Evolutionary conservation across 352 stramenopile genomes (phyloP).

Genomic region (Phytophthora hibernalis): DNA sequence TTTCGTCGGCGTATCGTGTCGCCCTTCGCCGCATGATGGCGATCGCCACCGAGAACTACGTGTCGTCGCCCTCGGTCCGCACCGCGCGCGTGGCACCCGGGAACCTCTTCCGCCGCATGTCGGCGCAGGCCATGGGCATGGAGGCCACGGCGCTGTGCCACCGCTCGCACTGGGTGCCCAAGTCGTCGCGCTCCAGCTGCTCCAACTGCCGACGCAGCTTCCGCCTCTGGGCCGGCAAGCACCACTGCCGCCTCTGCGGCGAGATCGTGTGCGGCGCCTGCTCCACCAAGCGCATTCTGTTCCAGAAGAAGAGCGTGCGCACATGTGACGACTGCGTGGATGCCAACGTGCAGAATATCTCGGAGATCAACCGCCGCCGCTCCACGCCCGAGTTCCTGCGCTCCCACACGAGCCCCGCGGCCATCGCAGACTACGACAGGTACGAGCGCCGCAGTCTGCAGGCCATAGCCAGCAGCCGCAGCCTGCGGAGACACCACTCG

Average conservation of each 20-base stretch:
- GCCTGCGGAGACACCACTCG: constrained; percentile 19
- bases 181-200: constrained; percentile 67
- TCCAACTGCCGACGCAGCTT: constrained; percentile 73
- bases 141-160: constrained; percentile 73
- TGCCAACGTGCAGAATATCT: constrained; percentile 60
- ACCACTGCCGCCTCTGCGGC: constrained; percentile 82
- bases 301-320: constrained; percentile 77
- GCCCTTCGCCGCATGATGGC: constrained; percentile 21
- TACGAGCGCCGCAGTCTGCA: constrained; percentile 39
- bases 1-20: constrained; percentile 1
- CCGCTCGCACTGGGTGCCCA: constrained; percentile 79
- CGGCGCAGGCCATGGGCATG: constrained; percentile 72
- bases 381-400: constrained; percentile 44
- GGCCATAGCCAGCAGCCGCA: constrained; percentile 14
- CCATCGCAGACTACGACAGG: constrained; percentile 19
- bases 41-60: constrained; percentile 17
- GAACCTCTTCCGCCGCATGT: constrained; percentile 64
- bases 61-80: constrained; percentile 15
- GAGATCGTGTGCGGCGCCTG: constrained; percentile 80
- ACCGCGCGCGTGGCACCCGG: constrained; percentile 21
- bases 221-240: constrained; percentile 69
- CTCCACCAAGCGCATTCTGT: constrained; percentile 77
- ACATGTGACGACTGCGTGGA: constrained; percentile 81
- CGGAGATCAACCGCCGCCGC: constrained; percentile 48
- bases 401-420: constrained; percentile 26